Base-by-base conservation (phyloP, 192 early-diverging fungal species). In the Jimgerdemannia flammicorona region DNA sequence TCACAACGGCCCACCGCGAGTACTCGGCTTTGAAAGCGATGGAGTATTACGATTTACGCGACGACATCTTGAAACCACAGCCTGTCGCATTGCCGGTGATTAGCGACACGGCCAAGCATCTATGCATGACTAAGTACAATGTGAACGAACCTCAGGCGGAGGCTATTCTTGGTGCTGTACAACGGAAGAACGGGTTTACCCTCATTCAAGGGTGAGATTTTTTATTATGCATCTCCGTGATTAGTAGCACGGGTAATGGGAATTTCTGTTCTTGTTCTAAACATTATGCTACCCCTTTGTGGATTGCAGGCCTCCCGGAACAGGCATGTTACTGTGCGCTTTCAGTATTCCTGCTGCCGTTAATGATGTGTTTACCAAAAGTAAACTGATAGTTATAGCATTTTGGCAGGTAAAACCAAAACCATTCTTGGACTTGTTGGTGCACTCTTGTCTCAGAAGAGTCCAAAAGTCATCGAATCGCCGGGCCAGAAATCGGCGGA, bases 141-240 rank as follows among this genome's bases (percentile, higher is more conserved):
- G 91, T 98, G n/a, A 99, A 99, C 75, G 86, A 91, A 71, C 94
- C 96, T 6, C 97, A 99, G 80, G 97, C 96, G 0, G 86, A 90
- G 65, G 95, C 96, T 4, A 92, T 99, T 69, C 79, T 85, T 7
- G 82, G 85, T 9, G 94, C 93, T 1, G 77, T 93, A 18, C 74
- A 87, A 39, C 81, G 87, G 41, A 78, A 87, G 49, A 76, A 85
- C 11, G 96, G 96, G 11, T 96, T 99, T 72, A 91, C 93, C 3
- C 80, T 99, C 7, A 95, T 98, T 81, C 96, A 99, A 80, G 97
- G 87, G 84, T 87, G 85, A 11, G 71, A 11, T n/a, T 43, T 49
- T 40, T 3, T 4, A 65, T 66, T 66, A 68, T 41, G 18, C 11
- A 20, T 8, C 43, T 74, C 66, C 29, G 29, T 4, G 40, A 20